Conservation (phyloP, 2,329 filamentous ascomycete genomes). For the Hymenoscyphus infarciens region DNA sequence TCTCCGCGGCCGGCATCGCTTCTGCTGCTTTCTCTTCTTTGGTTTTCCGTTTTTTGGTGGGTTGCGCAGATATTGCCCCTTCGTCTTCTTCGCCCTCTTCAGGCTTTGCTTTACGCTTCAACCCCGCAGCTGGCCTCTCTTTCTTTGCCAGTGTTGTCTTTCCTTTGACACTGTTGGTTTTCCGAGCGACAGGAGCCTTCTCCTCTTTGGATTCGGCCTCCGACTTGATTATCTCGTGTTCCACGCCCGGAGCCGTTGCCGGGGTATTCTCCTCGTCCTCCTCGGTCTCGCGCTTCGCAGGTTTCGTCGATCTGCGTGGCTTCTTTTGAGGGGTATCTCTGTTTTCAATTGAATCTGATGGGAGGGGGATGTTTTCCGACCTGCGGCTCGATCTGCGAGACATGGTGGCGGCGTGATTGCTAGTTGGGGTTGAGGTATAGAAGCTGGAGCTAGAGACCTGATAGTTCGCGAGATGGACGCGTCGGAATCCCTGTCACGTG, state of each 20-base stretch:
- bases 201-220: not conserved
- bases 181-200: slow-evolving; percentile 7
- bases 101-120: slow-evolving; percentile 31
- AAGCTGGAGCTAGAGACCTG: no score
- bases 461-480: no score
- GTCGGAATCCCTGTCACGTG: no score
- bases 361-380: slow-evolving; percentile 9
- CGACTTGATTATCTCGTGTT: not conserved
- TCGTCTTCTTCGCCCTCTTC: slow-evolving; percentile 27
- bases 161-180: slow-evolving; percentile 21
- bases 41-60: slow-evolving; percentile 47
- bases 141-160: slow-evolving; percentile 23
- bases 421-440: not conserved
- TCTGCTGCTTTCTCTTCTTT: slow-evolving; percentile 54
- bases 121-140: slow-evolving; percentile 20
- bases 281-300: not conserved
- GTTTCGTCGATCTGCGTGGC: slow-evolving; percentile 13
- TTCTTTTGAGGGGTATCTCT: slow-evolving; percentile 13
- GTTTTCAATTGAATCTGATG: slow-evolving; percentile 9
- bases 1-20: slow-evolving; percentile 61
- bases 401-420: slow-evolving; percentile 18
- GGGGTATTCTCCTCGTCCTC: not conserved
- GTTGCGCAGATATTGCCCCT: slow-evolving; percentile 23
- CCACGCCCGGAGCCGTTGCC: not conserved
- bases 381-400: slow-evolving; percentile 28